Conservation (phyloP, 352 stramenopile genomes). For the Pythium phragmiticola region DNA sequence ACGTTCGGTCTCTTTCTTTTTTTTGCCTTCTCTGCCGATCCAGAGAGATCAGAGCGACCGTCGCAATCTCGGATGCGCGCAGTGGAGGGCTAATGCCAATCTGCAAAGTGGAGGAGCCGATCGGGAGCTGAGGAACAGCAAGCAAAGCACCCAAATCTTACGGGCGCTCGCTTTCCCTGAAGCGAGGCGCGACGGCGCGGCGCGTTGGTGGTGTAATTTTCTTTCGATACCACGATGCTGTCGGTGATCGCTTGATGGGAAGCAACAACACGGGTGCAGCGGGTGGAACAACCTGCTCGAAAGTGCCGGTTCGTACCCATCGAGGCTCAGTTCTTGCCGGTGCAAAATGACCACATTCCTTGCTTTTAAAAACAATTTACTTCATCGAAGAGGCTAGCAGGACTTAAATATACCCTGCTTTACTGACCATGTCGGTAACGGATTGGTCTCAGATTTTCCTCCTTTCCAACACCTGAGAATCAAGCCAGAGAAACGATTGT, state of each 20-base stretch:
- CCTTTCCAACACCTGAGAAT: slow-evolving; percentile 7
- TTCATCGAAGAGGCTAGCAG: too few relatives aligned
- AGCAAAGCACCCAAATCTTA: too few relatives aligned
- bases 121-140: too few relatives aligned
- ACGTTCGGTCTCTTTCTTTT: background rate
- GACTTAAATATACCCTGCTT: background rate
- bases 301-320: background rate
- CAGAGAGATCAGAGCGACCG: background rate
- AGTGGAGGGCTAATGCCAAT: background rate
- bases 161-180: too few relatives aligned
- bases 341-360: background rate
- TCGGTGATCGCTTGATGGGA: too few relatives aligned
- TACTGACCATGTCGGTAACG: background rate
- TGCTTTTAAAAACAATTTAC: too few relatives aligned
- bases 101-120: background rate
- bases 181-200: too few relatives aligned
- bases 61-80: too few relatives aligned
- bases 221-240: too few relatives aligned
- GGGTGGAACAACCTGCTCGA: background rate
- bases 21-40: slow-evolving; percentile 1
- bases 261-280: too few relatives aligned
- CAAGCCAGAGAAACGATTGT: background rate
- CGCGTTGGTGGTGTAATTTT: too few relatives aligned
- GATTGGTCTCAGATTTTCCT: background rate
- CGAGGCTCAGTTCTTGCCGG: background rate